A percentile compares a stretch with the other conserved stretches of the same genome.
These are phyloP conservation scores for Cochlearia excelsa DNA, from an alignment of 345 rosid species.

Conservation along the genomic window DNA sequence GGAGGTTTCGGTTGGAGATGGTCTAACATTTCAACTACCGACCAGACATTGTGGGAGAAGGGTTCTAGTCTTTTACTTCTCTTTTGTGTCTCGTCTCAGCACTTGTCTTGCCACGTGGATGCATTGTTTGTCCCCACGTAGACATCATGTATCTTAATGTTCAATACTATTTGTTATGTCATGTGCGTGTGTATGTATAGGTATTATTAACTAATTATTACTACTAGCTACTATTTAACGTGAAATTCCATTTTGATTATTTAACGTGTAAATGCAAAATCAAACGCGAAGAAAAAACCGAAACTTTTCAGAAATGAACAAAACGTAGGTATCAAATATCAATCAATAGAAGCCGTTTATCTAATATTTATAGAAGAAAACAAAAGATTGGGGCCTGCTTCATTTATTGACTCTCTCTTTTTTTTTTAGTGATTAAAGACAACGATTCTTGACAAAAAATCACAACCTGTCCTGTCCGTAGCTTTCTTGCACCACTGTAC, in stretches of 20 bases:
- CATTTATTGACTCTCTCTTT: conserved; percentile 30
- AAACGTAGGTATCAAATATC: conserved; percentile 34
- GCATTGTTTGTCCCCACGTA: conserved; percentile 31
- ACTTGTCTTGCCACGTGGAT: conserved; percentile 25
- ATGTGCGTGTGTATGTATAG: not conserved
- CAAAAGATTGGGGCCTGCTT: conserved; percentile 36
- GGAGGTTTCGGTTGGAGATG: too few relatives aligned
- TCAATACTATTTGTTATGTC: conserved; percentile 14
- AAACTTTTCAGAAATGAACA: conserved; percentile 26
- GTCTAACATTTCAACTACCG: conserved; percentile 38
- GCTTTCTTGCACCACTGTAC: conserved; percentile 36
- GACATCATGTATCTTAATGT: conserved; percentile 25
- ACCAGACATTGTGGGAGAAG: conserved; percentile 23
- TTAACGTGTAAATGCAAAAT: conserved; percentile 25
- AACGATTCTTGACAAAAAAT: conserved; percentile 30
- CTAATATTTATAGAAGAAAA: conserved; percentile 24
- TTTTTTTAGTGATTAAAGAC: conserved; percentile 28
- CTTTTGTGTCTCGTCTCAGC: not conserved
- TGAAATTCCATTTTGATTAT: too few relatives aligned
- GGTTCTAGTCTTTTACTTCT: not conserved
- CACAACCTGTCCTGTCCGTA: conserved; percentile 38
- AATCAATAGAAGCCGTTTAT: conserved; percentile 22
- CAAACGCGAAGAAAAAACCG: conserved; percentile 7
- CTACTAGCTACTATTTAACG: too few relatives aligned
- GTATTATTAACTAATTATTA: too few relatives aligned